Conservation (phyloP, 345 rosid genomes). For the Turnera subulata region DNA sequence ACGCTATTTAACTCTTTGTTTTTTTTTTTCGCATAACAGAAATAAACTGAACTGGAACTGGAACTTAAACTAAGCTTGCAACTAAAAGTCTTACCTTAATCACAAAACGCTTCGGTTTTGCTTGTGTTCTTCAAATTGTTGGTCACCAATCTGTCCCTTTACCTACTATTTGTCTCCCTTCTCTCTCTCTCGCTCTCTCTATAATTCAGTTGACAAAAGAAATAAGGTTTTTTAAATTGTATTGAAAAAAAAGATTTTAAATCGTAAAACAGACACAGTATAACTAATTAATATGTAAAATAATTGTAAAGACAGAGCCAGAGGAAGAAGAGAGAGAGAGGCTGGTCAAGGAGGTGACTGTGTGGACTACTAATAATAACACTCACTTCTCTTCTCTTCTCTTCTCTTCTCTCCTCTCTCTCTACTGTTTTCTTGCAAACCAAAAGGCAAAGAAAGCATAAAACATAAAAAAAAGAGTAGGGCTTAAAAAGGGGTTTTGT, state of each 20-base stretch:
- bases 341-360: conserved; percentile 3
- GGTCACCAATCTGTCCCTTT: conserved; percentile 18
- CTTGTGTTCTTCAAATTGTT: neutral
- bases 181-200: no score
- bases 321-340: neutral
- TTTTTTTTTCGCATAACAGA: no score
- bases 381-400: neutral
- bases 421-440: neutral
- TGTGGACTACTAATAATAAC: neutral
- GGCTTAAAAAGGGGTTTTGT: neutral
- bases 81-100: conserved; percentile 8
- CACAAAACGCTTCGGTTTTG: neutral
- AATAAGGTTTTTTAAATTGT: neutral
- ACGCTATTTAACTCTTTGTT: no score
- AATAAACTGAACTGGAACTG: neutral
- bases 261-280: neutral
- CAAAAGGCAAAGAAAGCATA: neutral
- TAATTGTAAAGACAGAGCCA: neutral
- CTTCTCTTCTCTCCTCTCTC: neutral
- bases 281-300: no score
- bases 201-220: neutral
- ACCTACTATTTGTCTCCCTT: no score
- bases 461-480: neutral
- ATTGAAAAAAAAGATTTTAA: neutral
- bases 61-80: conserved; percentile 1